Evolutionary conservation across 148 eudicot genomes (phyloP).

Genomic region (Rhododendron simsii): DNA sequence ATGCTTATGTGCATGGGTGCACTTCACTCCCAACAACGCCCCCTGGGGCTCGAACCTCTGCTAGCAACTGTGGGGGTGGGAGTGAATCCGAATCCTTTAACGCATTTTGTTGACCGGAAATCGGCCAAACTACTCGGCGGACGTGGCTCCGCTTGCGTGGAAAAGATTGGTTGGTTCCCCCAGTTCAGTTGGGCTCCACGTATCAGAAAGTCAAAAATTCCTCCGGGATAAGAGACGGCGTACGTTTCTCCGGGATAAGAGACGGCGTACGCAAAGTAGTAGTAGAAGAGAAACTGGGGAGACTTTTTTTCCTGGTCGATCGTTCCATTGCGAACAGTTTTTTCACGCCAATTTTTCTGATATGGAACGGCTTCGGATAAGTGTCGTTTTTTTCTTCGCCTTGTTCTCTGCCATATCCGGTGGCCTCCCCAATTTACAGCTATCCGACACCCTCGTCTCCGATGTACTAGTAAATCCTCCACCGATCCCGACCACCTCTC

Average conservation of each 20-base stretch:
- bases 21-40: no score
- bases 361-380: background rate
- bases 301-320: no score
- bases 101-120: no score
- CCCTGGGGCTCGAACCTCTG: no score
- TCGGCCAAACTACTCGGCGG: background rate
- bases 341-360: background rate
- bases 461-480: background rate
- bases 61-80: no score
- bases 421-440: background rate
- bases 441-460: background rate
- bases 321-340: background rate
- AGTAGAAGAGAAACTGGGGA: background rate
- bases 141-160: background rate
- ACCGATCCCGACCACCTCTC: slow-evolving; percentile 6
- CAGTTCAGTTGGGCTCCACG: background rate
- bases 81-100: no score
- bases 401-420: slow-evolving; percentile 11
- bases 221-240: background rate
- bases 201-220: background rate
- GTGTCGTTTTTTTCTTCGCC: background rate
- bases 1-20: no score
- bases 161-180: background rate
- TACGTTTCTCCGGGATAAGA: background rate
- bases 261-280: background rate